Evolutionary conservation across 768 basidiomycete genomes (phyloP).

Genomic region (Favolaschia claudopus): DNA sequence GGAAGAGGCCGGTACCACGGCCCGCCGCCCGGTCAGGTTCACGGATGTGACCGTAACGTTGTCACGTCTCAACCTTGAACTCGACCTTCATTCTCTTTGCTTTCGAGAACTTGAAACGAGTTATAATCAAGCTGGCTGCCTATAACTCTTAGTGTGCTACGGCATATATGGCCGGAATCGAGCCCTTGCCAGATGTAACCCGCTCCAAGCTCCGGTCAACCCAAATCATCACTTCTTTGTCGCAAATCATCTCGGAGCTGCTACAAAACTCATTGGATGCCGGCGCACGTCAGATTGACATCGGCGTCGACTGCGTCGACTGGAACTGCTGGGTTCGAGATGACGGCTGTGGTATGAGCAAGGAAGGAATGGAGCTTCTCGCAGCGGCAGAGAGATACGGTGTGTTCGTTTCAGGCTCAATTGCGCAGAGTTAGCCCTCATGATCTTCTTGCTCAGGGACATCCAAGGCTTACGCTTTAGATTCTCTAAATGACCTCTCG

Average conservation of each 20-base stretch:
- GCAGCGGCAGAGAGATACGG: conserved; percentile 73
- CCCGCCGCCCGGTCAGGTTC: too few relatives aligned
- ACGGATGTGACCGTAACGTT: too few relatives aligned
- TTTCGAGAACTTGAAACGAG: too few relatives aligned
- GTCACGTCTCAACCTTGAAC: too few relatives aligned
- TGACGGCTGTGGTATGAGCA: conserved; percentile 80
- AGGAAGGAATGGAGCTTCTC: conserved; percentile 62
- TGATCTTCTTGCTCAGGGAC: conserved; percentile 56
- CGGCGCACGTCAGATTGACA: conserved; percentile 67
- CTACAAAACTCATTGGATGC: conserved; percentile 93
- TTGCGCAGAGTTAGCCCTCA: too few relatives aligned
- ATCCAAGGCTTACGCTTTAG: conserved; percentile 70
- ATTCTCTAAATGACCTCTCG: conserved; percentile 56
- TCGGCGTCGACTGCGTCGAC: conserved; percentile 75
- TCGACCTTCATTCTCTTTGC: too few relatives aligned
- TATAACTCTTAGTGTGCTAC: too few relatives aligned
- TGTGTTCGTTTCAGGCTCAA: conserved; percentile 46
- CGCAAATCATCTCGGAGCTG: conserved; percentile 84
- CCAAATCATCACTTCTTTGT: conserved; percentile 82
- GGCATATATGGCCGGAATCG: conserved; percentile 42
- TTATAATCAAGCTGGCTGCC: too few relatives aligned
- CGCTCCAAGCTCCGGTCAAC: conserved; percentile 80
- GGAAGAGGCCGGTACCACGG: too few relatives aligned
- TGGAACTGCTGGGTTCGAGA: conserved; percentile 91
- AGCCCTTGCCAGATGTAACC: conserved; percentile 65